Conservation (phyloP, 83 land plant species). For the Thuja plicata region DNA sequence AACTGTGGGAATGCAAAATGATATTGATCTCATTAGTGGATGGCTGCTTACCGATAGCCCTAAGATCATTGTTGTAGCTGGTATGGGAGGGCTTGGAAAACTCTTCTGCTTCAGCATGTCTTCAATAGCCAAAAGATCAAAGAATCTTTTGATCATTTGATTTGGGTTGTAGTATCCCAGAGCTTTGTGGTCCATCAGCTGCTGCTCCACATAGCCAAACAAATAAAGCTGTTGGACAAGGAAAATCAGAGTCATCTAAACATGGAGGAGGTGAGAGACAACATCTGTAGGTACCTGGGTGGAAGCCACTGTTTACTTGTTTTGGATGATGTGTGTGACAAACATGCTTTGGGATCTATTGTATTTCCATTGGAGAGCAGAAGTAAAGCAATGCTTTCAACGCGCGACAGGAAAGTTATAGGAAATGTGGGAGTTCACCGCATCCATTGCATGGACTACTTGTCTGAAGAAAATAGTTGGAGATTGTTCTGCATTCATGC, state of each 20-base stretch:
- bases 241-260: background rate
- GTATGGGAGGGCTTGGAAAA: background rate
- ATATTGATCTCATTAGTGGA: background rate
- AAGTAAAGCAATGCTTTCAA: background rate
- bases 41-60: background rate
- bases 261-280: background rate
- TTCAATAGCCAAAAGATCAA: background rate
- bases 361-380: no score
- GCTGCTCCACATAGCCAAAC: background rate
- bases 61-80: background rate
- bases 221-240: background rate
- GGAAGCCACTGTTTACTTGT: background rate
- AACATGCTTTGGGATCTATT: background rate
- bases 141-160: background rate
- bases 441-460: background rate
- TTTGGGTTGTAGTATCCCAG: background rate
- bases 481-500: background rate
- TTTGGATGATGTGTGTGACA: background rate
- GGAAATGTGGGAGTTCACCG: background rate
- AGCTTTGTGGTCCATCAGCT: background rate
- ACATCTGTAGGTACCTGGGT: background rate
- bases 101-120: background rate
- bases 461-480: background rate
- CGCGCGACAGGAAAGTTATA: background rate
- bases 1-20: background rate